These are phyloP conservation scores for Stephanodiscus minutulus DNA, from an alignment of 108 stramenopile genomes.

Conservation along the genomic window DNA sequence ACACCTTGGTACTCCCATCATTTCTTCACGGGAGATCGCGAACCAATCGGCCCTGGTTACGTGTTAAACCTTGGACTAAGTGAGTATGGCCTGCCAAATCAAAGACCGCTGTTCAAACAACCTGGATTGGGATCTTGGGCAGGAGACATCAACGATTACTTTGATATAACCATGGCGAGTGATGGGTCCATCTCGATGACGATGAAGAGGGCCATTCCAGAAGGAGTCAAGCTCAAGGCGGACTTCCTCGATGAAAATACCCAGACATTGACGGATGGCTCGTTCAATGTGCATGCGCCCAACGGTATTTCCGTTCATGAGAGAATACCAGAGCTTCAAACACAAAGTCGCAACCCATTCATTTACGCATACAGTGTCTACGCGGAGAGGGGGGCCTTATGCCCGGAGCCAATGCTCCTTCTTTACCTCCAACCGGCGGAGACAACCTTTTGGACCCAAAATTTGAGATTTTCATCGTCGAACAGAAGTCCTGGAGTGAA, in stretches of 20 bases:
- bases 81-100: conserved; percentile 35
- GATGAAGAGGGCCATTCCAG: conserved; percentile 57
- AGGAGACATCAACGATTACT: conserved; percentile 60
- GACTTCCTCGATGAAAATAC: conserved; percentile 69
- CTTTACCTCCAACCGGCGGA: conserved; percentile 65
- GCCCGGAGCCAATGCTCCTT: conserved; percentile 77
- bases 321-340: conserved; percentile 64
- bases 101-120: conserved; percentile 61
- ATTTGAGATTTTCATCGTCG: conserved; percentile 37
- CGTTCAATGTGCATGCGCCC: conserved; percentile 59
- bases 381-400: conserved; percentile 73
- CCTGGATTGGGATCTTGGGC: conserved; percentile 73
- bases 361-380: conserved; percentile 86
- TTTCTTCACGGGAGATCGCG: conserved; percentile 75
- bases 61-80: conserved; percentile 60
- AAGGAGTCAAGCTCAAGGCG: conserved; percentile 74
- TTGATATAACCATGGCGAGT: conserved; percentile 40
- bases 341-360: conserved; percentile 43
- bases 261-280: conserved; percentile 54
- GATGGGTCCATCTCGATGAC: conserved; percentile 55
- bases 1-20: conserved; percentile 88
- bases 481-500: conserved; percentile 8
- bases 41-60: conserved; percentile 68
- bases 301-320: conserved; percentile 64
- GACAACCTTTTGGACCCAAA: conserved; percentile 80